A percentile compares a stretch with the other conserved stretches of the same genome.
Evolutionary conservation across 2,329 filamentous ascomycete genomes (phyloP).

Genomic region (Cladophialophora psammophila): DNA sequence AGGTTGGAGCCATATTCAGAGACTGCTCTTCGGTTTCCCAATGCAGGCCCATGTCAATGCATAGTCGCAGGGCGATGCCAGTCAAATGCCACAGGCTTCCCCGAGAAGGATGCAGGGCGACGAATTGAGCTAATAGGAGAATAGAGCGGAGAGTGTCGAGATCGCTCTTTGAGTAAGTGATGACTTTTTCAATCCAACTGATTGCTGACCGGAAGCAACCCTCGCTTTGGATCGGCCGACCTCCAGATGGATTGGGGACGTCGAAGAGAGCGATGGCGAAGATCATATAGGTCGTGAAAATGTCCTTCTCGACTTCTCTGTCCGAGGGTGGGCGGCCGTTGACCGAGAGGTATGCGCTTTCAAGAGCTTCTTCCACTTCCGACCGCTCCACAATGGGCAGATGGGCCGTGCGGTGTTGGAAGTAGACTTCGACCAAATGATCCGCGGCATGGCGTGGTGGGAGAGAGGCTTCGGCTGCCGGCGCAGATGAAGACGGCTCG

Average conservation of each 20-base stretch:
- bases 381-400: constrained; percentile 44
- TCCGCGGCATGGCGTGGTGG: constrained; percentile 46
- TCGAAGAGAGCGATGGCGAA: constrained; percentile 46
- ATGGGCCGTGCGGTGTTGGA: constrained; percentile 47
- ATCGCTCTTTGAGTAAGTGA: constrained; percentile 45
- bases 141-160: constrained; percentile 45
- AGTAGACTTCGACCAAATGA: constrained; percentile 47
- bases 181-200: constrained; percentile 42
- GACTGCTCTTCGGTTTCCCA: constrained; percentile 43
- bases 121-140: constrained; percentile 46
- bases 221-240: constrained; percentile 44
- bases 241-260: constrained; percentile 40
- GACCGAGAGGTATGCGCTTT: constrained; percentile 41
- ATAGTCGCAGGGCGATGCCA: constrained; percentile 46
- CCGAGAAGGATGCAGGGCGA: constrained; percentile 44
- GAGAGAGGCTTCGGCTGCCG: constrained; percentile 40
- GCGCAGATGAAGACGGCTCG: constrained; percentile 12
- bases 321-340: constrained; percentile 20
- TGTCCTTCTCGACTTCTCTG: constrained; percentile 37
- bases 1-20: constrained; percentile 35
- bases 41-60: constrained; percentile 46
- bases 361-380: constrained; percentile 41
- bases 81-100: constrained; percentile 48
- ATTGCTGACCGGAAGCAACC: constrained; percentile 48
- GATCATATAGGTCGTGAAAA: constrained; percentile 47